phyloP scores from a whole-genome alignment of 352 stramenopile genomes.

The Globisporangium camurandrum region DNA sequence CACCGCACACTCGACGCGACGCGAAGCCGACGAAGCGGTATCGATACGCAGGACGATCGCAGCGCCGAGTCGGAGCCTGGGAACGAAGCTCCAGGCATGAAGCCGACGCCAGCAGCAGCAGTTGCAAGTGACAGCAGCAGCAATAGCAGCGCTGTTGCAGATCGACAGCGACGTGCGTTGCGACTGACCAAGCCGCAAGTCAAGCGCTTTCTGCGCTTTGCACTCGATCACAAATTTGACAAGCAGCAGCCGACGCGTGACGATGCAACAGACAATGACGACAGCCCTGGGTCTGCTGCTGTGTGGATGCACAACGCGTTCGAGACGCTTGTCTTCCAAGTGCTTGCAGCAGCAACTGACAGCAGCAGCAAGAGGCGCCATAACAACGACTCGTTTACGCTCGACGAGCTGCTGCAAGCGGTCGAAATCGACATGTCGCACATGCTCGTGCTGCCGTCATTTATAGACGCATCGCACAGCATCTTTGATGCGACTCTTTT shows the following conservation, averaged over 20 bases:
- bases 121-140: not conserved
- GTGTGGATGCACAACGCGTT: slow-evolving; percentile 31
- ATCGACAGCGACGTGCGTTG: not conserved
- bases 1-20: slow-evolving; percentile 12
- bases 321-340: slow-evolving; percentile 24
- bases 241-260: slow-evolving; percentile 16
- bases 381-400: slow-evolving; percentile 12
- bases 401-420: slow-evolving; percentile 22
- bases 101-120: not conserved
- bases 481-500: slow-evolving; percentile 2
- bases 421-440: slow-evolving; percentile 14
- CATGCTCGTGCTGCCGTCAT: slow-evolving; percentile 16
- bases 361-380: no score
- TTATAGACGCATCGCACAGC: slow-evolving; percentile 2
- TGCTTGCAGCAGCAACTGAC: slow-evolving; percentile 5
- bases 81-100: not conserved
- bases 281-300: slow-evolving; percentile 6
- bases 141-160: not conserved
- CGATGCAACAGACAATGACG: not conserved
- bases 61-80: not conserved
- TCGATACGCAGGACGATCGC: no score
- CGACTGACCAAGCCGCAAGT: slow-evolving; percentile 34
- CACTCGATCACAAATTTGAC: slow-evolving; percentile 28
- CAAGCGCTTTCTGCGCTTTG: slow-evolving; percentile 32
- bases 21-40: no score